Conservation (phyloP, 345 rosid species). For the Firmiana major region DNA sequence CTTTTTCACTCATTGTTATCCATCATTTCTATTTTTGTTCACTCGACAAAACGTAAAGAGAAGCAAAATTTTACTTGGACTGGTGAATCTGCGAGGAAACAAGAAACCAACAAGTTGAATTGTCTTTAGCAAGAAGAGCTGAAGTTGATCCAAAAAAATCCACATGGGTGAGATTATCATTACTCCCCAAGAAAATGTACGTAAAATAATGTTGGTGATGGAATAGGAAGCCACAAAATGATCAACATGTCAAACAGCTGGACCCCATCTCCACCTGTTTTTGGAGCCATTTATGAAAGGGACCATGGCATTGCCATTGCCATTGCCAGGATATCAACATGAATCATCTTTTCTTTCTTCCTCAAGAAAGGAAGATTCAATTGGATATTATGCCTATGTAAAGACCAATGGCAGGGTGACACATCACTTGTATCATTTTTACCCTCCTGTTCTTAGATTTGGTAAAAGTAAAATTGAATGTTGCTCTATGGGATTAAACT, state of each 20-base stretch:
- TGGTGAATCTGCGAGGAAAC: background rate
- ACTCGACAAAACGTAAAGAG: background rate
- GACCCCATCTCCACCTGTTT: constrained; percentile 25
- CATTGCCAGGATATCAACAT: background rate
- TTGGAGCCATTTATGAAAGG: constrained; percentile 23
- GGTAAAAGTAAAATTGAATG: background rate
- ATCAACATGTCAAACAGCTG: background rate
- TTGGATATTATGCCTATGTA: background rate
- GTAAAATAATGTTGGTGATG: background rate
- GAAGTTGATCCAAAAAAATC: background rate
- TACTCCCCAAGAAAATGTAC: background rate
- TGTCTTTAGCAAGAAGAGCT: background rate
- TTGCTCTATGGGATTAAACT: background rate
- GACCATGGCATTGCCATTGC: constrained; percentile 1
- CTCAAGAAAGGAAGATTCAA: background rate
- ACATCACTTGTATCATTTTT: background rate
- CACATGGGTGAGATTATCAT: background rate
- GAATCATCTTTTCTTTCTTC: background rate
- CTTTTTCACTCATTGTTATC: too few relatives aligned
- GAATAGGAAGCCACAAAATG: constrained; percentile 8
- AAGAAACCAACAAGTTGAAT: background rate
- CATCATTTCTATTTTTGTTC: too few relatives aligned
- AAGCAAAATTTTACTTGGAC: background rate
- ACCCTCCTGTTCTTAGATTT: background rate
- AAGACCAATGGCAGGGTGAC: constrained; percentile 1